Base-by-base conservation (phyloP, 2,329 filamentous ascomycete genomes). In the Ophiocordyceps polyrhachis-furcata region DNA sequence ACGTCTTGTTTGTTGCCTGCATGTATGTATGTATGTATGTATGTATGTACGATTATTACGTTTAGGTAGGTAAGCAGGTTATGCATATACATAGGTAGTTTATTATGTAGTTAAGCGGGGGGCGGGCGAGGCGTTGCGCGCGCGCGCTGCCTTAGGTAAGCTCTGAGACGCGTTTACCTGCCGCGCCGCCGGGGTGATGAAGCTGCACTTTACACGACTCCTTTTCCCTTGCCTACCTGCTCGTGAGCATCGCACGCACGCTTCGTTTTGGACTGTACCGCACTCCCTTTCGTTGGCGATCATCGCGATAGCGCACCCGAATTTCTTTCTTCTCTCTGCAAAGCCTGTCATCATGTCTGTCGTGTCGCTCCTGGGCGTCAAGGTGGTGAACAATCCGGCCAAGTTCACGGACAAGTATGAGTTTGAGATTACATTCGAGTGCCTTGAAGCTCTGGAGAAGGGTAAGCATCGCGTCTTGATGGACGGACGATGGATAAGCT, bases 371-470 rank as follows among this genome's bases (percentile, higher is more conserved):
- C 77, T 98, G 53, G 89, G 89, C 59, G 91, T 98, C 57, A 84
- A 91, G 65, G 84, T 98, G 55, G 73, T 87, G 62, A 96, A 98
- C 76, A 98, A 98, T 69, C 91, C 91, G 58, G 88, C 91, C 57
- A 79, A 83, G 55, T 96, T 98, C 68, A 82, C 79, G 56, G 83
- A 89, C 61, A 79, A 86, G 45, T 98, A 98, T 63, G 80, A 91
- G 63, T 94, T 98, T 55, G 89, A 98, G 66, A 96, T 98, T 62
- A 98, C 91, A 17, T 98, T 98, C 51, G 91, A 98, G 66, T 96
- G 91, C 58, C 77, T 96, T 21, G 91, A 98, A 69, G 77, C 82
- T 53, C 75, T 98, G 37, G 84, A 93, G 61, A 95, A 95, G 67
- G 88, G 87, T 88, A 63, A 28, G 29, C 63, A 51, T 40, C 25